phyloP scores from a whole-genome alignment of 768 basidiomycete genomes.

The Cyclocybe aegerita region DNA sequence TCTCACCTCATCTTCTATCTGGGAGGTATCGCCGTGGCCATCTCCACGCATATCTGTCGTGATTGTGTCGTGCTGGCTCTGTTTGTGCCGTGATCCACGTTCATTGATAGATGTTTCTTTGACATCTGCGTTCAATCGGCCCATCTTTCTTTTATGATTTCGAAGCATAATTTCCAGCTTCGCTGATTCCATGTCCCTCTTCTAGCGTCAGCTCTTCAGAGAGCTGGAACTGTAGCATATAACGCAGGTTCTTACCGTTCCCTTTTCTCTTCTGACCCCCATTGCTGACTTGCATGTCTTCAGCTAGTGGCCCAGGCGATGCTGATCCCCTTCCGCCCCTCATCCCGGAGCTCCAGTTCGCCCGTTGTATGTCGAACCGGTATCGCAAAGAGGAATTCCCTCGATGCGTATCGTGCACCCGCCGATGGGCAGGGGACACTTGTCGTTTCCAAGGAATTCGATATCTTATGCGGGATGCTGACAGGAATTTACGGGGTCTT shows the following conservation, averaged over 20 bases:
- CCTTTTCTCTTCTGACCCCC: no score
- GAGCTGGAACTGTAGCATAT: no score
- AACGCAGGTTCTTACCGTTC: no score
- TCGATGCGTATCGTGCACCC: constrained; percentile 80
- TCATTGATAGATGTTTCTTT: no score
- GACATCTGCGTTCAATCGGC: no score
- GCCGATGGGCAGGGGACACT: constrained; percentile 86
- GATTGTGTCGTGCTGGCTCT: no score
- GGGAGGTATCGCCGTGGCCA: not conserved
- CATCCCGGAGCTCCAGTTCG: constrained; percentile 71
- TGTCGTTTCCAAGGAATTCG: constrained; percentile 87
- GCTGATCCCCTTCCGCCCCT: constrained; percentile 24
- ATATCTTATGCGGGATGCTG: constrained; percentile 65
- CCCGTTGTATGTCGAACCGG: constrained; percentile 82
- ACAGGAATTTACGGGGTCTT: constrained; percentile 60
- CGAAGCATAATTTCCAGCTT: no score
- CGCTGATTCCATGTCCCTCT: no score
- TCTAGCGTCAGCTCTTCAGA: no score
- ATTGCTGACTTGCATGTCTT: not conserved
- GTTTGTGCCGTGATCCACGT: no score
- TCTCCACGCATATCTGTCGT: not conserved
- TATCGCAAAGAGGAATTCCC: constrained; percentile 74
- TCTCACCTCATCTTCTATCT: constrained; percentile 4
- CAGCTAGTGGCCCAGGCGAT: not conserved
- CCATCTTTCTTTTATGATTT: no score